phyloP scores from a whole-genome alignment of 257 asterid genomes.

The Prunella vulgaris region DNA sequence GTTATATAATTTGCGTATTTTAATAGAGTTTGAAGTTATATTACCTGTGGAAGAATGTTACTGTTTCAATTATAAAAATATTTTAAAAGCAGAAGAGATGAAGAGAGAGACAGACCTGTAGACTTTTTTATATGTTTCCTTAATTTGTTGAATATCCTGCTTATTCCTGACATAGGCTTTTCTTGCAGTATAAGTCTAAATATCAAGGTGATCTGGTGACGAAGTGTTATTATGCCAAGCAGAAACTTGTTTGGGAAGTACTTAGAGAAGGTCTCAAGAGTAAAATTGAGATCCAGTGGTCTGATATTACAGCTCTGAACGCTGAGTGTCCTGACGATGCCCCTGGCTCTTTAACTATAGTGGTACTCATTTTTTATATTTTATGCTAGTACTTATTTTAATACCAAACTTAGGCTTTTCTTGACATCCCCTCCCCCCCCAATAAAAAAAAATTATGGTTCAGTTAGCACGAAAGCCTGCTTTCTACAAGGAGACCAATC shows the following conservation, averaged over 20 bases:
- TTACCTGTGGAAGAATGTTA: background rate
- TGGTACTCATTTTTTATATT: conserved; percentile 44
- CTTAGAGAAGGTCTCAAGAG: conserved; percentile 82
- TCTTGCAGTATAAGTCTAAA: conserved; percentile 63
- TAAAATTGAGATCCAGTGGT: conserved; percentile 88
- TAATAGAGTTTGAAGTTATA: background rate
- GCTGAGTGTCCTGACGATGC: conserved; percentile 59
- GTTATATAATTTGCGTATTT: background rate
- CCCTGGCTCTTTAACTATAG: conserved; percentile 54
- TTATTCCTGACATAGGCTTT: conserved; percentile 19
- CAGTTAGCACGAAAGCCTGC: conserved; percentile 73
- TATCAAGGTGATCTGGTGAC: conserved; percentile 90
- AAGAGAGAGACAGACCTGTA: background rate
- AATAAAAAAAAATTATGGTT: too few relatives aligned
- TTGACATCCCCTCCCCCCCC: background rate
- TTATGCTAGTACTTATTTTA: background rate
- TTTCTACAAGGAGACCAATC: conserved; percentile 72
- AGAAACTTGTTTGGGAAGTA: conserved; percentile 92
- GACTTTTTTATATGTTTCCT: background rate
- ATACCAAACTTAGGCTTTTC: background rate
- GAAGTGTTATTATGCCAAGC: conserved; percentile 88
- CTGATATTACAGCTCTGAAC: conserved; percentile 64
- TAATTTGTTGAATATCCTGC: conserved; percentile 1
- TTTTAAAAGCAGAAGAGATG: background rate
- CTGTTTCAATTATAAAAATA: background rate